Evolutionary conservation across 441 rosid species (phyloP), one percentile per base, ranked within the genome.

Genomic region (Viola pubescens): DNA sequence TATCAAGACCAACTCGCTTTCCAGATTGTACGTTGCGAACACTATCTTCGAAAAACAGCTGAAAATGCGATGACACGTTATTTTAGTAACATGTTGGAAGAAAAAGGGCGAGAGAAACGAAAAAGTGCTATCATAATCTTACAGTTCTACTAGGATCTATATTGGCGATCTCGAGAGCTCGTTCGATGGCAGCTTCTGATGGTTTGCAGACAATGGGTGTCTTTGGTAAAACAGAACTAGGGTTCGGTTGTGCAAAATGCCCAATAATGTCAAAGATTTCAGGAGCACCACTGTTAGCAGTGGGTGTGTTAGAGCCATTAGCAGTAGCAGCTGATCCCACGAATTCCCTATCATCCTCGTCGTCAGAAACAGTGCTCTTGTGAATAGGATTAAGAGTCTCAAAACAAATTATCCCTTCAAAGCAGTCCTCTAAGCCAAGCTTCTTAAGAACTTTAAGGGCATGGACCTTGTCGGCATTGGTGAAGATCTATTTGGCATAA

Each of bases 21-120:
- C 94, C 97, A 19, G 94, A 85, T 72, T 85, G 87, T 61, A 94
- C 79, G 74, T 94, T 94, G 3, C 99, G 88, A 71, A 86, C 80
- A 61, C 96, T 88, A 70, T 90, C 99, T 37, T 90, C 97, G 16
- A 94, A 90, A 82, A 94, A 88, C 81, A 90, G 58, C 97, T 90
- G 89, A 13, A 52, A 16, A 53, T 59, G 4, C 6, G 16, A 64
- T 45, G 7, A 44, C 39, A 37, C 8, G 10, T 45, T 10, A 61
- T 58, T 3, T 58, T 3, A 56, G 65, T 19, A 9, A 26, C 34
- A 26, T 26, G 34, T 1, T 26, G 34, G 34, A 26, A 2, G 34
- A 26, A 26, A 26, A 26, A 1, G 34, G 34, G 3, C 34, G 34
- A 26, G 34, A 26, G 34, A 26, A 26, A 26, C 2, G 34, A 26